A percentile compares a stretch with the other conserved stretches of the same genome.
Conservation (phyloP, 306 rosid genomes). For the Abrus precatorius region DNA sequence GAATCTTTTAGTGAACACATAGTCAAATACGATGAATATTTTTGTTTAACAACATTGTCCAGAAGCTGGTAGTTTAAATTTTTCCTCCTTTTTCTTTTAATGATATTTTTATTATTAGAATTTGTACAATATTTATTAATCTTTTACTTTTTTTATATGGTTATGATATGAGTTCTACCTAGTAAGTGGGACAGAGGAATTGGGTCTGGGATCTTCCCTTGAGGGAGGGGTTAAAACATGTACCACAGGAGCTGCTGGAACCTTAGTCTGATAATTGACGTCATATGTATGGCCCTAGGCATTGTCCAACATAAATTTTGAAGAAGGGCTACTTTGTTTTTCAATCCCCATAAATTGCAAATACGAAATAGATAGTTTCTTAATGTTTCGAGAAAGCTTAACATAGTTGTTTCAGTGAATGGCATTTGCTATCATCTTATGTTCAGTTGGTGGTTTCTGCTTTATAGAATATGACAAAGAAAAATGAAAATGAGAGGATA, state of each 20-base stretch:
- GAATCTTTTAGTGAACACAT: constrained; percentile 18
- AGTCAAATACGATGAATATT: not conserved
- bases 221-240: not conserved
- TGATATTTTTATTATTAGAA: not conserved
- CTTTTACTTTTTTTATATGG: not conserved
- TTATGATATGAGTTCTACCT: constrained; percentile 1
- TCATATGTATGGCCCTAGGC: not conserved
- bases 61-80: not conserved
- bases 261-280: not conserved
- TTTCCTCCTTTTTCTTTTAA: not conserved
- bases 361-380: not conserved
- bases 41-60: constrained; percentile 32
- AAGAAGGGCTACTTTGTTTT: not conserved
- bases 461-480: not conserved
- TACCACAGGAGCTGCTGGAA: not conserved
- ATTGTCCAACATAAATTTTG: not conserved
- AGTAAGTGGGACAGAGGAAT: constrained; percentile 11
- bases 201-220: constrained; percentile 15
- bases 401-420: not conserved
- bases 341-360: not conserved
- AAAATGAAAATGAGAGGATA: not conserved
- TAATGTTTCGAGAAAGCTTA: not conserved
- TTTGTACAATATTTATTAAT: not conserved
- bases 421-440: not conserved
- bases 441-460: constrained; percentile 12